Evolutionary conservation across 1,284 basidiomycete genomes (phyloP), one percentile per base, ranked within the genome.

Genomic region (Sutorius eximius): DNA sequence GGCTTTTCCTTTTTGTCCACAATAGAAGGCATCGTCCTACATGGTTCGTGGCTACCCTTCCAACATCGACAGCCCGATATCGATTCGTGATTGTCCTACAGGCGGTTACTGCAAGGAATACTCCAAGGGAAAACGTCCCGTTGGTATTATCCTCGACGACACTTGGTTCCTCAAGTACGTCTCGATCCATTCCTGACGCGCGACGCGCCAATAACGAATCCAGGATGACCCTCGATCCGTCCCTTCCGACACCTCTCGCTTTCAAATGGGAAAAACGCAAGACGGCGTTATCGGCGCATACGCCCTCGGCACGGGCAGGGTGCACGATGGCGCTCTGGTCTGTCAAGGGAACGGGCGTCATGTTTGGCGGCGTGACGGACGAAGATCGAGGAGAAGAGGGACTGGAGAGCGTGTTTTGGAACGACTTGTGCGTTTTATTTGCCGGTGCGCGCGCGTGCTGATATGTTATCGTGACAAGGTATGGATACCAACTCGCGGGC

Each of bases 21-120:
- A 1, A 67, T 86, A 0, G 93, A 97, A 10, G 94, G 95, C 0
- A 82, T 95, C 7, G 69, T 96, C 3, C 69, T 98, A 10, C 86
- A 95, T 63, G 95, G 93, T 83, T 44, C 38, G 72, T 59, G 8
- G 12, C n/a, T 50, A 32, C 13, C 16, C 36, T 18, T 22, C 30
- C 20, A 3, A 11, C 11, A 29, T 27, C 18, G 11, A 29, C 6
- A 24, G 46, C 11, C 10, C 22, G 18, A 29, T 16, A n/a, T 16
- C 2, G n/a, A 20, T 11, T 47, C 16, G 53, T 8, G 22, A 29
- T 22, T 30, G n/a, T 29, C 36, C 24, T 32, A 30, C 48, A 89
- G 87, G 89, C 11, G 95, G 95, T 0, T 98, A 97, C 70, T 92
- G 90, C 67, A 97, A 97, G 68, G 90, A 93, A 68, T 97, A 96